Evolutionary conservation across 306 rosid species (phyloP).

Genomic region (Vigna angularis): DNA sequence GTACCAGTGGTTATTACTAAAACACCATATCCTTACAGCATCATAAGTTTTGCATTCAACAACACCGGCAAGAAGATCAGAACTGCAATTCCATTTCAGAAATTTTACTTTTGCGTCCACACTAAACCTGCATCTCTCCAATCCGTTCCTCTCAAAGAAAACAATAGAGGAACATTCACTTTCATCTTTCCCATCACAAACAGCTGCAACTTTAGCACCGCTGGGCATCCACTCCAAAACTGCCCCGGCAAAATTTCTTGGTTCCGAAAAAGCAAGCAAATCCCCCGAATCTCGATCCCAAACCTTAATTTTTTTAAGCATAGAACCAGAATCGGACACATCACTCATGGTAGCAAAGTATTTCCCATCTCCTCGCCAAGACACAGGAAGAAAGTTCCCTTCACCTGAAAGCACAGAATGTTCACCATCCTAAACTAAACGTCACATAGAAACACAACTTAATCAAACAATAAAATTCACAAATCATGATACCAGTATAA

Average conservation of each 20-base stretch:
- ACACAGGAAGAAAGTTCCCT: slow-evolving; percentile 53
- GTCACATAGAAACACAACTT: neutral
- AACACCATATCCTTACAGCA: slow-evolving; percentile 78
- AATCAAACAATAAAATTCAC: neutral
- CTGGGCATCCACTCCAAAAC: slow-evolving; percentile 97
- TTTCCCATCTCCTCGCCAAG: slow-evolving; percentile 98
- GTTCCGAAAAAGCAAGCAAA: slow-evolving; percentile 76
- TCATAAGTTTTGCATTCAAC: slow-evolving; percentile 77
- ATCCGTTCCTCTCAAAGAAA: slow-evolving; percentile 93
- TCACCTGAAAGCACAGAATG: slow-evolving; percentile 63
- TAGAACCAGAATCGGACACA: slow-evolving; percentile 44
- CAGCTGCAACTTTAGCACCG: slow-evolving; percentile 94
- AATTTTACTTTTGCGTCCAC: slow-evolving; percentile 66
- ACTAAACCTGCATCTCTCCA: slow-evolving; percentile 81
- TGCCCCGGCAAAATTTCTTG: slow-evolving; percentile 65
- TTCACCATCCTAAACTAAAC: slow-evolving; percentile 32
- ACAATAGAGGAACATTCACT: slow-evolving; percentile 73
- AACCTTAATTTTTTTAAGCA: slow-evolving; percentile 69
- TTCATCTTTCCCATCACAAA: slow-evolving; percentile 66
- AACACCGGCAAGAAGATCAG: slow-evolving; percentile 94
- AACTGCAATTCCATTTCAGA: slow-evolving; percentile 94
- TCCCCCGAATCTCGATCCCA: slow-evolving; percentile 93
- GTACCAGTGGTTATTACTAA: slow-evolving; percentile 95
- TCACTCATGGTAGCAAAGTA: slow-evolving; percentile 72
- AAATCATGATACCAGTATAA: neutral